A percentile compares a stretch with the other conserved stretches of the same genome.
Conservation (phyloP, 2,329 filamentous ascomycete genomes). For the Paecilomyces fulvus region DNA sequence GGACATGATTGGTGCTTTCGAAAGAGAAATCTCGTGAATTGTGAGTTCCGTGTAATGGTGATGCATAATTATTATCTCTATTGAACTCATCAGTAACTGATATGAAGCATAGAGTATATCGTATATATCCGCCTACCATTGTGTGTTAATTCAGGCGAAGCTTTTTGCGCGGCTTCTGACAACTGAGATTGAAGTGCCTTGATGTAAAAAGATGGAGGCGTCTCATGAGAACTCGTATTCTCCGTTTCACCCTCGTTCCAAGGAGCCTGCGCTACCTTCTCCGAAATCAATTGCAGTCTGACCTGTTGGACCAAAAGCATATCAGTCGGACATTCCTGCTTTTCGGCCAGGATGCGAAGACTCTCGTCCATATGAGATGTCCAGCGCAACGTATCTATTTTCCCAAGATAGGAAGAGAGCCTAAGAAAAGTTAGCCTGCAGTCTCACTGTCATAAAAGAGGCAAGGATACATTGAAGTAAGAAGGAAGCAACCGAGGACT, state of each 20-base stretch:
- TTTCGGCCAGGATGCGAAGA: neutral
- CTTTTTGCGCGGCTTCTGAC: neutral
- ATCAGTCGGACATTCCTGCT: neutral
- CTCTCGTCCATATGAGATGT: neutral
- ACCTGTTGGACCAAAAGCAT: neutral
- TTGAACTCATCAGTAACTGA: neutral
- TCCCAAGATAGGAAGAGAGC: neutral
- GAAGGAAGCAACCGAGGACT: constrained; percentile 39
- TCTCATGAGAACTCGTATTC: constrained; percentile 1
- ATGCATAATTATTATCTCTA: constrained; percentile 7
- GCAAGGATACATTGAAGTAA: constrained; percentile 25
- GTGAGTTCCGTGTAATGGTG: constrained; percentile 8
- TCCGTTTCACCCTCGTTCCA: constrained; percentile 1
- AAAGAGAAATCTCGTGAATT: constrained; percentile 11
- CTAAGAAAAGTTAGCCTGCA: neutral
- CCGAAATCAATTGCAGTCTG: neutral
- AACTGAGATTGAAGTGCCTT: constrained; percentile 5
- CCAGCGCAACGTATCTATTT: neutral
- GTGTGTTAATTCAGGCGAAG: constrained; percentile 1
- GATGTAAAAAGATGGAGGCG: constrained; percentile 4
- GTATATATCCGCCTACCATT: constrained; percentile 4
- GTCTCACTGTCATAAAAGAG: neutral
- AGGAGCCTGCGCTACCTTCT: neutral
- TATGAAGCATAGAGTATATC: too few relatives aligned
- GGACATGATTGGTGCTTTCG: constrained; percentile 1